Percentiles rank a stretch among this genome's conserved stretches.
phyloP scores from a whole-genome alignment of 306 rosid genomes.

The Senna siamea region DNA sequence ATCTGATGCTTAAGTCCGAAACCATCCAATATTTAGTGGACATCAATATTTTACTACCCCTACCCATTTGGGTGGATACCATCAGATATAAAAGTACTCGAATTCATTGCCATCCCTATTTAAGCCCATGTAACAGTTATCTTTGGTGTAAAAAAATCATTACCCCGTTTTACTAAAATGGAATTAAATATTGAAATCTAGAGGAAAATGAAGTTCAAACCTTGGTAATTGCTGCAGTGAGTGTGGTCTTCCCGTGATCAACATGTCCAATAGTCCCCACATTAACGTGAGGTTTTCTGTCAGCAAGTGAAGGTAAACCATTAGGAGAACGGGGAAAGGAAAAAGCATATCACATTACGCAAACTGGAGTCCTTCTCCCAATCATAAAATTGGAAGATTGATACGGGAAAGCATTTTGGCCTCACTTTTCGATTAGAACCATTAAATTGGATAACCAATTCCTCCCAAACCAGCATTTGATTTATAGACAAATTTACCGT shows the following conservation, averaged over 20 bases:
- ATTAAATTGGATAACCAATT: neutral
- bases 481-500: neutral
- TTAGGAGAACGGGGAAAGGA: neutral
- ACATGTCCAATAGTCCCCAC: constrained; percentile 95
- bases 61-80: too few relatives aligned
- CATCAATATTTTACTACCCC: too few relatives aligned
- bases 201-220: constrained; percentile 41
- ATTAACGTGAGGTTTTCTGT: constrained; percentile 92
- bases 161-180: neutral
- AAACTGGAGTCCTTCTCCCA: neutral
- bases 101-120: neutral
- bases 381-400: neutral
- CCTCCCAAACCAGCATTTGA: neutral
- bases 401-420: neutral
- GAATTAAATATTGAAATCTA: constrained; percentile 1
- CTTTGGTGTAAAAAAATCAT: neutral
- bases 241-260: constrained; percentile 95
- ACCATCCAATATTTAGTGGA: too few relatives aligned
- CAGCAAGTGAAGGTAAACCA: neutral
- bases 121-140: neutral
- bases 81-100: too few relatives aligned
- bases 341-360: constrained; percentile 3
- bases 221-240: constrained; percentile 98
- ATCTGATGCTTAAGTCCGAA: too few relatives aligned
- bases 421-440: neutral